Conservation (phyloP, 73 alveolate genomes). For the Paramecium pentaurelia region DNA sequence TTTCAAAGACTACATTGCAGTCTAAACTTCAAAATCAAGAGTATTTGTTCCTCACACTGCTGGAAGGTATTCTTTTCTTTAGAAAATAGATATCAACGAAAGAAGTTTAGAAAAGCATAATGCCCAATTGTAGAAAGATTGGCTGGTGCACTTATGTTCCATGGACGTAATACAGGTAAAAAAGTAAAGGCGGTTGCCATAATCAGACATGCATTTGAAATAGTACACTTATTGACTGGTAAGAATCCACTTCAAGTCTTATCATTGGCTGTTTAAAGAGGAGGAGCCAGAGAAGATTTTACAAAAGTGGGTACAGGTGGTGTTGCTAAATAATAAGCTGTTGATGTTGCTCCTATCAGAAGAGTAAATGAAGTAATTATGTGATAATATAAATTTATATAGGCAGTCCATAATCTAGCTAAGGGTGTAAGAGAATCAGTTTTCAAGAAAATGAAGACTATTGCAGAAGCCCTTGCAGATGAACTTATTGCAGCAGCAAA, state of each 20-base stretch:
- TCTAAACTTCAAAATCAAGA: conserved; percentile 70
- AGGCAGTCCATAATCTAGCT: conserved; percentile 94
- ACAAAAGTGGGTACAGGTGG: conserved; percentile 99
- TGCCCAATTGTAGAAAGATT: conserved; percentile 99
- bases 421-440: conserved; percentile 96
- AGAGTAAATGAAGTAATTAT: conserved; percentile 87
- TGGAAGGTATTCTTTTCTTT: conserved; percentile 67
- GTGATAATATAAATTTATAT: background rate
- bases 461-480: conserved; percentile 98
- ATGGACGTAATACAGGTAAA: conserved; percentile 99
- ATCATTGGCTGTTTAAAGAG: conserved; percentile 94
- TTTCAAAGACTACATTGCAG: conserved; percentile 87
- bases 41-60: conserved; percentile 98
- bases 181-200: conserved; percentile 97
- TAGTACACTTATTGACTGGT: conserved; percentile 93
- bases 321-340: conserved; percentile 99
- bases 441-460: conserved; percentile 96
- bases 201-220: conserved; percentile 97
- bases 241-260: conserved; percentile 97
- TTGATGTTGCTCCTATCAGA: conserved; percentile 99
- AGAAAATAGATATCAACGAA: conserved; percentile 80
- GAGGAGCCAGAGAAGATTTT: conserved; percentile 99
- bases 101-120: conserved; percentile 96
- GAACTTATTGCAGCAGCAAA: conserved; percentile 97
- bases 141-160: conserved; percentile 93